Conservation (phyloP, 306 rosid genomes). For the apple (Malus domestica) region ASM211411v1 NC_041803.1:22279501-22280000, state of each 20-base stretch:
- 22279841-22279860: background rate
- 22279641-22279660: background rate
- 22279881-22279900: too few relatives aligned
- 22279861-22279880: background rate
- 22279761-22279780: background rate
- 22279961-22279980: too few relatives aligned
- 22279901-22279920: too few relatives aligned
- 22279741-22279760: background rate
- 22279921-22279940: background rate
- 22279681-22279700: background rate
- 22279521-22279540: conserved; percentile 51
- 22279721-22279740: background rate
- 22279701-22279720: background rate
- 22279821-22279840: too few relatives aligned
- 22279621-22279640: background rate
- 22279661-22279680: background rate
- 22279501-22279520: background rate
- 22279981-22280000: too few relatives aligned
- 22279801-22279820: too few relatives aligned
- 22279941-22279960: too few relatives aligned
- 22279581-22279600: background rate
- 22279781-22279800: too few relatives aligned
- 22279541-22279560: background rate
- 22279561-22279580: background rate
- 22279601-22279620: background rate